Conservation (phyloP, 2,329 filamentous ascomycete genomes). For the Zymoseptoria passerinii region DNA sequence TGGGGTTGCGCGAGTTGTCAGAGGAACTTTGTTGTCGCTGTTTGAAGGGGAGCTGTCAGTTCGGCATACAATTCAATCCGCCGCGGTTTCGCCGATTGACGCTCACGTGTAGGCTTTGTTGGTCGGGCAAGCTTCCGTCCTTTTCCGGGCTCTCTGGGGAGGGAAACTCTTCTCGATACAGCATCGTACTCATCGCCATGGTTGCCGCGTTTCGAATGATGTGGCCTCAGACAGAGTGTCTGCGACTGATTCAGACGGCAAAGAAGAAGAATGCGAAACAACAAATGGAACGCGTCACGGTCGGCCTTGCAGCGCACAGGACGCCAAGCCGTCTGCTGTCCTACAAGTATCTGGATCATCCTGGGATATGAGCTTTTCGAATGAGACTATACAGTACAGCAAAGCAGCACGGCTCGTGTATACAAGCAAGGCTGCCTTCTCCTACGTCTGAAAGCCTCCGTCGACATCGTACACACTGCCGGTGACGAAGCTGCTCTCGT, state of each 20-base stretch:
- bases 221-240: background rate
- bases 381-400: background rate
- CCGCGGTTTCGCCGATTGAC: background rate
- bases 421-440: background rate
- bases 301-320: background rate
- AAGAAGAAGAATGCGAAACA: background rate
- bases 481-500: conserved; percentile 40
- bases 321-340: background rate
- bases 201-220: background rate
- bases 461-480: conserved; percentile 40
- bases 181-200: conserved; percentile 21
- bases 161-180: conserved; percentile 12
- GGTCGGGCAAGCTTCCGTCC: background rate
- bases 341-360: background rate
- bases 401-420: background rate
- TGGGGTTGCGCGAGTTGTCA: conserved; percentile 1
- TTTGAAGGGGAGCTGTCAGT: conserved; percentile 1
- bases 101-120: conserved; percentile 1
- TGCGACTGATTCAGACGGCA: background rate
- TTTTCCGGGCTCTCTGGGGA: conserved; percentile 5
- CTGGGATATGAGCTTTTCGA: background rate
- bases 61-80: background rate
- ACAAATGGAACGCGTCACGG: background rate
- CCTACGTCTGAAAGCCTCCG: conserved; percentile 28
- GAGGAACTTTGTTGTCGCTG: background rate